phyloP scores from a whole-genome alignment of 2,329 filamentous ascomycete species.

The Ascochyta rabiei region DNA sequence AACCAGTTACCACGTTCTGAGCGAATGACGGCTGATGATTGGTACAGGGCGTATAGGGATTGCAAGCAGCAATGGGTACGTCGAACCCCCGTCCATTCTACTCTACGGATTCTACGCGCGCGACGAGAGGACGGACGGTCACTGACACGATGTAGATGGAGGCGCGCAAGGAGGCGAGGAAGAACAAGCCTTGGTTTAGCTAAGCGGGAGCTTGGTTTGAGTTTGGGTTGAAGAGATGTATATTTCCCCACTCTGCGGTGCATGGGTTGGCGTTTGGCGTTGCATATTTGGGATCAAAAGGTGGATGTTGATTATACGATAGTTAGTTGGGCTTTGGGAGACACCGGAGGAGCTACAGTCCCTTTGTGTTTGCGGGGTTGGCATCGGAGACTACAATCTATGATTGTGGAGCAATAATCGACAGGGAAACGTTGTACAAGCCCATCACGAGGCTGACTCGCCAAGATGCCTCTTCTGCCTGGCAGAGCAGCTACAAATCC shows the following conservation, averaged over 20 bases:
- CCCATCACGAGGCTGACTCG: too few species aligned
- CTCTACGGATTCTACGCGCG: background rate
- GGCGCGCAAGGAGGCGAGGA: slow-evolving; percentile 31
- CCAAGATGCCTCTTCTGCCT: too few species aligned
- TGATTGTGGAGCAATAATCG: too few species aligned
- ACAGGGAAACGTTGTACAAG: too few species aligned
- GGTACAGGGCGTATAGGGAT: slow-evolving; percentile 79
- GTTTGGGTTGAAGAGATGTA: background rate
- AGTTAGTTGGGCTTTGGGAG: too few species aligned
- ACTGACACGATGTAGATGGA: slow-evolving; percentile 25
- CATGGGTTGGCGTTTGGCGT: slow-evolving; percentile 9
- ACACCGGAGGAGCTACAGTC: too few species aligned
- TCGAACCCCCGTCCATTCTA: slow-evolving; percentile 13
- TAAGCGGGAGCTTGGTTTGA: background rate
- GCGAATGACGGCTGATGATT: background rate
- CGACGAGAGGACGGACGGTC: background rate
- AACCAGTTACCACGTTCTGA: too few species aligned
- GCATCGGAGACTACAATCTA: too few species aligned
- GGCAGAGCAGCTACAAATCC: too few species aligned
- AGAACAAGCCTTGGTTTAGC: slow-evolving; percentile 30
- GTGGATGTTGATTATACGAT: background rate
- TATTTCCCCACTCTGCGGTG: slow-evolving; percentile 6
- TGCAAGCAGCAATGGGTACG: slow-evolving; percentile 95
- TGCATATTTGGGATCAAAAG: slow-evolving; percentile 7
- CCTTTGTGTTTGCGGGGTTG: too few species aligned